Conservation (phyloP, 495 filamentous ascomycete genomes). For the Penicillium daleae region DNA sequence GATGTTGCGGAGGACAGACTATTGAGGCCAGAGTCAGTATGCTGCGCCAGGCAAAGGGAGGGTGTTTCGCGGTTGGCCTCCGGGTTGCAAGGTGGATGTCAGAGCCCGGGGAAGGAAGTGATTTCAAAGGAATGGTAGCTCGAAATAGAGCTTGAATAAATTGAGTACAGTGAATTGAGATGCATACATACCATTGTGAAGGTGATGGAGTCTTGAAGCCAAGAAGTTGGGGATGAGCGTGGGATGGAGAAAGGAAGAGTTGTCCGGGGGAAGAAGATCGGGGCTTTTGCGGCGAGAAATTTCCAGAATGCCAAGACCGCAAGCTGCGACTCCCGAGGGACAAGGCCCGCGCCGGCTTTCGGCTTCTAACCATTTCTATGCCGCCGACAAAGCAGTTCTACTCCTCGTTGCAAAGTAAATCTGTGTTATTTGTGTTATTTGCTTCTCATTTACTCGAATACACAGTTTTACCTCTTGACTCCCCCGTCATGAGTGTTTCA, state of each 20-base stretch:
- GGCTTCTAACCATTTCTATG: constrained; percentile 1
- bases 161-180: constrained; percentile 10
- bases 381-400: background rate
- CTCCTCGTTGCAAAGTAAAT: background rate
- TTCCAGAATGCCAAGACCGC: constrained; percentile 60
- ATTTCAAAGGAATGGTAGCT: constrained; percentile 6
- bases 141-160: background rate
- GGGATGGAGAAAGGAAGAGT: constrained; percentile 40
- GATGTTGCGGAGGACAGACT: constrained; percentile 85
- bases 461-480: background rate
- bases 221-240: constrained; percentile 33
- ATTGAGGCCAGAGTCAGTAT: constrained; percentile 14
- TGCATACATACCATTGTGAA: constrained; percentile 33
- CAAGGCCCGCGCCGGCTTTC: constrained; percentile 19
- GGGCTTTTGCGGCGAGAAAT: constrained; percentile 50
- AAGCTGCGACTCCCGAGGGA: constrained; percentile 42
- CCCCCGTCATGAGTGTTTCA: background rate
- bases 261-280: constrained; percentile 40
- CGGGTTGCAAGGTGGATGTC: constrained; percentile 15
- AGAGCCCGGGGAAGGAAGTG: background rate
- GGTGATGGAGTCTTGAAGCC: constrained; percentile 29
- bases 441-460: too few species aligned
- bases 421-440: background rate
- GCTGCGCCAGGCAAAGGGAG: background rate
- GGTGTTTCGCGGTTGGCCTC: constrained; percentile 11